Evolutionary conservation across 139 green algal genomes (phyloP).

Genomic region (Closterium sp.): DNA sequence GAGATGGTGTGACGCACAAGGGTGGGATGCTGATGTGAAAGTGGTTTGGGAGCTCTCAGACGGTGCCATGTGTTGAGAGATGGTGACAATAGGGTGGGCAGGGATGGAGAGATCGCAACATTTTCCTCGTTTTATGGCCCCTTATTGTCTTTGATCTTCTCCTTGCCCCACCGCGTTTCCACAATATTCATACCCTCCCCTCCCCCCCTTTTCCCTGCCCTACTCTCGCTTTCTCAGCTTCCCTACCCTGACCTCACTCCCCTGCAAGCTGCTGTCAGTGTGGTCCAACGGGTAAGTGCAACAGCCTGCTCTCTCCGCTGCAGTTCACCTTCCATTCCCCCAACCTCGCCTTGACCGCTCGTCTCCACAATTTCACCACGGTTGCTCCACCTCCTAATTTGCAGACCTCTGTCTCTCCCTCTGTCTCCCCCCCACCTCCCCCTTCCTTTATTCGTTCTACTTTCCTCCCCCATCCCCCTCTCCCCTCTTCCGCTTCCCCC

Average conservation of each 20-base stretch:
- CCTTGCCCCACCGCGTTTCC: background rate
- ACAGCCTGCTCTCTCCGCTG: background rate
- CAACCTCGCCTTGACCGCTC: background rate
- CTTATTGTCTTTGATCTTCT: background rate
- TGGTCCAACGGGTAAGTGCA: conserved; percentile 88
- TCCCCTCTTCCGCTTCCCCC: conserved; percentile 58
- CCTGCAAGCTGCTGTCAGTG: conserved; percentile 68
- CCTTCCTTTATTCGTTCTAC: background rate
- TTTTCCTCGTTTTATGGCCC: background rate
- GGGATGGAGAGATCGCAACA: background rate
- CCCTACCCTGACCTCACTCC: conserved; percentile 93
- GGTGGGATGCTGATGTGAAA: background rate
- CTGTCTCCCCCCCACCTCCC: background rate
- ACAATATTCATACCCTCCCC: background rate
- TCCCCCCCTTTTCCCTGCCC: too few species aligned
- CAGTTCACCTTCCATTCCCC: conserved; percentile 52
- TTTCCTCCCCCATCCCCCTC: background rate
- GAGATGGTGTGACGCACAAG: too few species aligned
- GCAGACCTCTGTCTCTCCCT: background rate
- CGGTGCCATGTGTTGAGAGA: background rate
- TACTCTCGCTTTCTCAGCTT: conserved; percentile 4
- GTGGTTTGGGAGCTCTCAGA: too few species aligned
- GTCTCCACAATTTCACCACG: background rate
- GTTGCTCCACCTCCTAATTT: too few species aligned
- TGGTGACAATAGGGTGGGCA: background rate